These are phyloP conservation scores for Pseudisothecium myosuroides DNA, from an alignment of 225 moss, liverwort and hornwort genomes.

Conservation along the genomic window DNA sequence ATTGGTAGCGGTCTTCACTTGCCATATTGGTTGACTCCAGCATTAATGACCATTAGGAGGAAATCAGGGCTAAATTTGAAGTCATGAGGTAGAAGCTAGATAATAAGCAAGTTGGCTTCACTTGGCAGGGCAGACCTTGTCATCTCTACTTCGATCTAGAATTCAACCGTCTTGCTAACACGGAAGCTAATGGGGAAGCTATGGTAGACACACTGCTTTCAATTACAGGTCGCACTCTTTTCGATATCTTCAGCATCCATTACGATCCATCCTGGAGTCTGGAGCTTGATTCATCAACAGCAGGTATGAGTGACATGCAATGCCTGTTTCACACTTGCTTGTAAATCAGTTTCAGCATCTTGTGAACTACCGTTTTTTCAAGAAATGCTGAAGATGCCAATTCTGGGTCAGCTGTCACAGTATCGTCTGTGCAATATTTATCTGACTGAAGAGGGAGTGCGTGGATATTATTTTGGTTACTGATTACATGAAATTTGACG, in stretches of 20 bases:
- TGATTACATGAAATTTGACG: neutral
- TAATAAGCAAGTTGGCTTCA: neutral
- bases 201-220: slow-evolving; percentile 81
- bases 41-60: neutral
- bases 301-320: slow-evolving; percentile 31
- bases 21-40: neutral
- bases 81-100: neutral
- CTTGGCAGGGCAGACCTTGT: slow-evolving; percentile 94
- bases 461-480: neutral
- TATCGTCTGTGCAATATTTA: neutral
- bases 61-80: neutral
- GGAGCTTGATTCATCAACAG: slow-evolving; percentile 88
- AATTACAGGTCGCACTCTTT: slow-evolving; percentile 23
- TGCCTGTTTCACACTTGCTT: slow-evolving; percentile 28
- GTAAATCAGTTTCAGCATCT: slow-evolving; percentile 1
- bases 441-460: neutral
- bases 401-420: neutral
- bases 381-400: neutral
- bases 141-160: slow-evolving; percentile 98
- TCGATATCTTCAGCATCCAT: slow-evolving; percentile 51
- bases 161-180: slow-evolving; percentile 52
- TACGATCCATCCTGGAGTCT: slow-evolving; percentile 74
- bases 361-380: neutral
- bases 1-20: neutral
- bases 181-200: slow-evolving; percentile 57